Evolutionary conservation across 495 filamentous ascomycete genomes (phyloP).

Genomic region (Hyaloscypha variabilis): DNA sequence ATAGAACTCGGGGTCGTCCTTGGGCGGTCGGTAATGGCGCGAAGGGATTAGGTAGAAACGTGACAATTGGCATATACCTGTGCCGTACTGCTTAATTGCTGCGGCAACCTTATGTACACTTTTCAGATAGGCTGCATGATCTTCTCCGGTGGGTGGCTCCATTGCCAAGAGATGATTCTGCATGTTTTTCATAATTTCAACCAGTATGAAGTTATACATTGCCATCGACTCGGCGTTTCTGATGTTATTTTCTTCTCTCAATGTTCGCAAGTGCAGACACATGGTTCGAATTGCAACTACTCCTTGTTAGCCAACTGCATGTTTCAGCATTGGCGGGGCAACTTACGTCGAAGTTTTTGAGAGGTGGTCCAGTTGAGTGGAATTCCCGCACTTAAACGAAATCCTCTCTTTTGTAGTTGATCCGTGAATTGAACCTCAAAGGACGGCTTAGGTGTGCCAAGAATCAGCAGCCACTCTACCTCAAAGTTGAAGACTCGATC

Average conservation of each 20-base stretch:
- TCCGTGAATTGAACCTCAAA: not conserved
- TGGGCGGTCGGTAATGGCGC: constrained; percentile 47
- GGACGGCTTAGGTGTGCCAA: constrained; percentile 1
- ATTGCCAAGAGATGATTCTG: constrained; percentile 44
- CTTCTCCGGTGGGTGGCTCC: constrained; percentile 24
- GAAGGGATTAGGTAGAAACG: constrained; percentile 51
- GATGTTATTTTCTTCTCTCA: constrained; percentile 25
- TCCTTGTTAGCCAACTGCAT: constrained; percentile 17
- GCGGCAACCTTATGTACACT: constrained; percentile 48
- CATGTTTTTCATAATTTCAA: constrained; percentile 49
- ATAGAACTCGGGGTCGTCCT: constrained; percentile 51
- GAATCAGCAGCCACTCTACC: constrained; percentile 16
- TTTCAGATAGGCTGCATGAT: constrained; percentile 43
- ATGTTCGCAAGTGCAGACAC: constrained; percentile 40
- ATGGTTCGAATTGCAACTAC: constrained; percentile 41
- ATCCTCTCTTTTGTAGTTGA: not conserved
- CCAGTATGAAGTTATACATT: constrained; percentile 40
- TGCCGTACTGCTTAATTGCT: constrained; percentile 47
- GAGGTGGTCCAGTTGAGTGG: not conserved
- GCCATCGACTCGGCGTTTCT: constrained; percentile 23
- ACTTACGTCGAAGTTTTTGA: constrained; percentile 5
- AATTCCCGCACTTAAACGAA: not conserved
- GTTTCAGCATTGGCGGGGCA: not conserved
- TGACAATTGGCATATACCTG: constrained; percentile 45
- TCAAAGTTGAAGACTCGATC: not conserved